A percentile compares a stretch with the other conserved stretches of the same genome.
Conservation (phyloP, 257 asterid genomes). For the Fraxinus americana region DNA sequence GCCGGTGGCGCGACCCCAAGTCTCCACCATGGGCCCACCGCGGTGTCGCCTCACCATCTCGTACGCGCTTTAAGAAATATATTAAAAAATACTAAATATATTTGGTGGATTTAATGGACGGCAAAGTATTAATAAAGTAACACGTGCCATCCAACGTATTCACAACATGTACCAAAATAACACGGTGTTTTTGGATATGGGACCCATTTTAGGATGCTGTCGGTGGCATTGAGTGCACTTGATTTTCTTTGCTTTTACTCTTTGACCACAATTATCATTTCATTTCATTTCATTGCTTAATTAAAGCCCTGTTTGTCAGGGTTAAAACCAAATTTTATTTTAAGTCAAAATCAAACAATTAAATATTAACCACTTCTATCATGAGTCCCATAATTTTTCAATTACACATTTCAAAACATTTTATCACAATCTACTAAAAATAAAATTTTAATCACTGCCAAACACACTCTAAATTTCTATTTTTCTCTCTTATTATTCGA, state of each 20-base stretch:
- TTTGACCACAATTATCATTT: not conserved
- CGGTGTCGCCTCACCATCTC: conserved; percentile 37
- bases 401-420: no score
- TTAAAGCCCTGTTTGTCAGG: no score
- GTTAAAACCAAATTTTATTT: no score
- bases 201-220: conserved; percentile 24
- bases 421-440: no score
- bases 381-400: no score
- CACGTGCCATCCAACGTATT: conserved; percentile 66
- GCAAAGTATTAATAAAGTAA: conserved; percentile 34
- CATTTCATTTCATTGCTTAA: not conserved
- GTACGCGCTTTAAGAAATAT: conserved; percentile 33
- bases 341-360: no score
- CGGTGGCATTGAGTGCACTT: conserved; percentile 3
- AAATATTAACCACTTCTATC: no score
- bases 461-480: no score
- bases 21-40: conserved; percentile 35
- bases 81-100: not conserved
- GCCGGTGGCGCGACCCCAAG: conserved; percentile 31
- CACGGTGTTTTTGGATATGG: conserved; percentile 51
- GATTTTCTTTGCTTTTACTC: not conserved
- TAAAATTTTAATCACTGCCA: no score
- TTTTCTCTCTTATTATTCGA: no score
- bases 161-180: conserved; percentile 70
- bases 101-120: conserved; percentile 30